These are phyloP conservation scores for Yarrowia osloensis DNA, from an alignment of 805 yeast species.

Conservation along the genomic window DNA sequence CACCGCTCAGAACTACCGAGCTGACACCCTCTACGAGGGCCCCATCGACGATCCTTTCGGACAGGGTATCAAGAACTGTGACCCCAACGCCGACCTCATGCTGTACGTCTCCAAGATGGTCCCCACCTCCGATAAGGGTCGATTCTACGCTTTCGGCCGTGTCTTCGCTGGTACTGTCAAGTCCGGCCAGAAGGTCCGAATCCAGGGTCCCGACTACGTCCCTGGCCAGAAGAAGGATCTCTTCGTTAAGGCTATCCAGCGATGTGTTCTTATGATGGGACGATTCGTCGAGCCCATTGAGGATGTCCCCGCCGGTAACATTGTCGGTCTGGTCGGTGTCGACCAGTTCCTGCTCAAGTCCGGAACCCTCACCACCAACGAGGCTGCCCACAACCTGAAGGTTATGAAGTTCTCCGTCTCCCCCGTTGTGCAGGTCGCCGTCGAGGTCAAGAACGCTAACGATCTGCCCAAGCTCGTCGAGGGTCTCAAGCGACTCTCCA, in stretches of 20 bases:
- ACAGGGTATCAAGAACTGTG: slow-evolving; percentile 95
- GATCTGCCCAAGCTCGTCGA: slow-evolving; percentile 99
- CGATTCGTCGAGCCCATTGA: slow-evolving; percentile 96
- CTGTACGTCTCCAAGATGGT: slow-evolving; percentile 99
- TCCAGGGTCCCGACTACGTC: slow-evolving; percentile 99
- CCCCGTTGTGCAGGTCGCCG: slow-evolving; percentile 99
- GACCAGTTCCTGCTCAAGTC: slow-evolving; percentile 99
- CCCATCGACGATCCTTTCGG: slow-evolving; percentile 79
- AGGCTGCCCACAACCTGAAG: slow-evolving; percentile 98
- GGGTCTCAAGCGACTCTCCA: slow-evolving; percentile 99
- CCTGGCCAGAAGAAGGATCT: slow-evolving; percentile 98
- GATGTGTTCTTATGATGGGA: slow-evolving; percentile 99
- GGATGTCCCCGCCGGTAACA: slow-evolving; percentile 99
- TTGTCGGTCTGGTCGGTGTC: slow-evolving; percentile 99
- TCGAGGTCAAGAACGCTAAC: slow-evolving; percentile 98
- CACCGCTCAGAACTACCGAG: slow-evolving; percentile 99
- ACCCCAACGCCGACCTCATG: slow-evolving; percentile 97
- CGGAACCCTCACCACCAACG: slow-evolving; percentile 97
- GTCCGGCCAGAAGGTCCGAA: slow-evolving; percentile 99
- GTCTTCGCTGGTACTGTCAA: slow-evolving; percentile 99
- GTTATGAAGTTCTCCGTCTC: slow-evolving; percentile 99
- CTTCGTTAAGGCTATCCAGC: slow-evolving; percentile 95
- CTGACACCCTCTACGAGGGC: slow-evolving; percentile 98
- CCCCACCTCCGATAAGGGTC: slow-evolving; percentile 99
- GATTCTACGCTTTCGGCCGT: slow-evolving; percentile 99